Conservation (phyloP, 2,329 filamentous ascomycete genomes). For the Colletotrichum limetticola region DNA sequence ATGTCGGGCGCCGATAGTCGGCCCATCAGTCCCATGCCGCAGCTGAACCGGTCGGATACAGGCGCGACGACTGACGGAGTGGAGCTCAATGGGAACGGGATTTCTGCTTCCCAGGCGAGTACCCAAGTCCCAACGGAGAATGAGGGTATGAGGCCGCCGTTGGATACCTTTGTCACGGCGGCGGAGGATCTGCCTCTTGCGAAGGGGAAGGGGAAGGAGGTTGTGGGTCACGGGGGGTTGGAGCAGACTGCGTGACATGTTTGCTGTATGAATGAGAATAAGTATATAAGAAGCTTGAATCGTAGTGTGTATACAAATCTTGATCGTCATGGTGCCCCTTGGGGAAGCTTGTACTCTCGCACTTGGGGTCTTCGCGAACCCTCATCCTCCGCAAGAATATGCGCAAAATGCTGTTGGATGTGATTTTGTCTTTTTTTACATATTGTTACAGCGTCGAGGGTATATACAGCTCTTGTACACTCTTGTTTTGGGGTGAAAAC, state of each 20-base stretch:
- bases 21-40: conserved; percentile 45
- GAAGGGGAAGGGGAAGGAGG: conserved; percentile 30
- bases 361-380: neutral
- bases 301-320: neutral
- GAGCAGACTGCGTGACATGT: conserved; percentile 14
- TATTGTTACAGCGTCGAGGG: conserved; percentile 34
- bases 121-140: neutral
- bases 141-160: conserved; percentile 46
- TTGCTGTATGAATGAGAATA: neutral
- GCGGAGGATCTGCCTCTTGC: conserved; percentile 52
- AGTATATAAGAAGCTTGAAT: conserved; percentile 2
- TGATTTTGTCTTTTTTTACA: conserved; percentile 15
- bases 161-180: conserved; percentile 69
- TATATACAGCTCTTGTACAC: conserved; percentile 28
- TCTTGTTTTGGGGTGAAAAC: neutral
- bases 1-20: conserved; percentile 53
- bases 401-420: neutral
- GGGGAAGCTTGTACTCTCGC: neutral
- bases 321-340: neutral
- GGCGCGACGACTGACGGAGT: neutral
- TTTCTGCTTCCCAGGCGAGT: neutral
- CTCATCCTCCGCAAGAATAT: too few species aligned
- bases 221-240: neutral
- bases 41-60: neutral
- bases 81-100: neutral